Conservation (phyloP, 139 green algal genomes). For the Chlamydomonas sphaeroides region DNA sequence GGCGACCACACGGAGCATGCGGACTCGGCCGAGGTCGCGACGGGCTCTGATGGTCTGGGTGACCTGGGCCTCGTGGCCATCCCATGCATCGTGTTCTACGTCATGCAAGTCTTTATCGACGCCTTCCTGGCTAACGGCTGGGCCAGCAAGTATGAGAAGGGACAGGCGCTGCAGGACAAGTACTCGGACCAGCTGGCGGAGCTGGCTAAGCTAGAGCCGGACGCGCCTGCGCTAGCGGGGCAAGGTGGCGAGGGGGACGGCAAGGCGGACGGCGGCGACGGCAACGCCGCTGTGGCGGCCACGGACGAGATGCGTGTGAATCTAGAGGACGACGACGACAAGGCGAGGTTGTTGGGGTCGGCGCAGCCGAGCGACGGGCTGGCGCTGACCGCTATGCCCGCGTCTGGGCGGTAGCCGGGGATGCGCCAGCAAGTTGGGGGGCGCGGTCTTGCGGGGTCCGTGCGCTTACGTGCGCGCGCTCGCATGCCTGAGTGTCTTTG, state of each 20-base stretch:
- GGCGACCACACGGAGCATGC: background rate
- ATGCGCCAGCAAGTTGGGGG: too few relatives aligned
- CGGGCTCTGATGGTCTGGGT: constrained; percentile 46
- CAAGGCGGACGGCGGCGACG: background rate
- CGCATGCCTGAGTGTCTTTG: too few relatives aligned
- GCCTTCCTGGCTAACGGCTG: constrained; percentile 64
- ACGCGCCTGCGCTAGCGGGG: background rate
- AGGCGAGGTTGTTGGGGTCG: too few relatives aligned
- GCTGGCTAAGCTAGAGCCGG: constrained; percentile 40
- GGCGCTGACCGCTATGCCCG: too few relatives aligned
- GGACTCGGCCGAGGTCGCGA: background rate
- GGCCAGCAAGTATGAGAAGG: constrained; percentile 65
- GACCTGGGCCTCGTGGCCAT: constrained; percentile 77
- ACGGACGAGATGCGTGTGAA: too few relatives aligned
- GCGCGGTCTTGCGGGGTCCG: too few relatives aligned
- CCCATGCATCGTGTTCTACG: constrained; percentile 83
- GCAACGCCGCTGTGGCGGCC: too few relatives aligned
- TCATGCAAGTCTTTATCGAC: constrained; percentile 81
- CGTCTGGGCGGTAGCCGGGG: too few relatives aligned
- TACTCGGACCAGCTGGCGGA: constrained; percentile 54
- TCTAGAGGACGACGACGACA: too few relatives aligned
- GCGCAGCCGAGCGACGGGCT: too few relatives aligned
- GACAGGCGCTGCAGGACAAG: constrained; percentile 45
- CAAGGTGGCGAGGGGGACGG: background rate
- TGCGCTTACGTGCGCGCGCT: too few relatives aligned